Conservation (phyloP, 1,139 yeast genomes). For the Debaryomyces psychrophilus region DNA sequence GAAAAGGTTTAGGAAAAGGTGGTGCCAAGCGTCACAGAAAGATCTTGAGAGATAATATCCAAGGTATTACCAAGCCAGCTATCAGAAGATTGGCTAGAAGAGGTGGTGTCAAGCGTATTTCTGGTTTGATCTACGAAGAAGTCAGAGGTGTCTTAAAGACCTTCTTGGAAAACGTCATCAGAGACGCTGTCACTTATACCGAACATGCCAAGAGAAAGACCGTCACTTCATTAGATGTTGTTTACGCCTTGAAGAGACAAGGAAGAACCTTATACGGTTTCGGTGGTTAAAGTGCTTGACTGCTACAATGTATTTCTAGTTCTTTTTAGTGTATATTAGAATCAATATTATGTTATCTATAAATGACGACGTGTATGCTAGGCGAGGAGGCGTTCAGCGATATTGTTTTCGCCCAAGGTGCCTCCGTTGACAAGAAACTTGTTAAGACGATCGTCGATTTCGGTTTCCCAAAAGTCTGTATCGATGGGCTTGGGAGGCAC, state of each 20-base stretch:
- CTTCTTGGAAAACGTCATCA: constrained; percentile 94
- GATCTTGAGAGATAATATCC: constrained; percentile 98
- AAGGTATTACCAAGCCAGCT: constrained; percentile 99
- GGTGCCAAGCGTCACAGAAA: constrained; percentile 99
- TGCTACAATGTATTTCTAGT: constrained; percentile 24
- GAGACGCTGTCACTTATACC: constrained; percentile 99
- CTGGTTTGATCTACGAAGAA: constrained; percentile 98
- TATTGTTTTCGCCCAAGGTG: constrained; percentile 25
- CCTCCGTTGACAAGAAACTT: constrained; percentile 31
- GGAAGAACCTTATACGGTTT: constrained; percentile 99
- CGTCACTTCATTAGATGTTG: constrained; percentile 97
- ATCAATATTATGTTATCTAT: constrained; percentile 15
- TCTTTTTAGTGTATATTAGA: constrained; percentile 37
- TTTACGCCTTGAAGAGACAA: constrained; percentile 99
- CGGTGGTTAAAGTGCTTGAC: constrained; percentile 74
- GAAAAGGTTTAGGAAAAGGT: constrained; percentile 98
- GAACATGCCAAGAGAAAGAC: constrained; percentile 99
- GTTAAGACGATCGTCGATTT: constrained; percentile 32
- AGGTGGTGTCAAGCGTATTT: constrained; percentile 99
- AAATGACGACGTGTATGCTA: constrained; percentile 1
- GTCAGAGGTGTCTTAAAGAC: constrained; percentile 96
- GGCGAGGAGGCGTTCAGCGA: constrained; percentile 13
- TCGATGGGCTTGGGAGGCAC: constrained; percentile 27
- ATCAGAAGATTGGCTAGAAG: constrained; percentile 99
- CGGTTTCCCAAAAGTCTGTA: constrained; percentile 38